Evolutionary conservation across 2,329 filamentous ascomycete species (phyloP).

Genomic region (Coleophoma cylindrospora): DNA sequence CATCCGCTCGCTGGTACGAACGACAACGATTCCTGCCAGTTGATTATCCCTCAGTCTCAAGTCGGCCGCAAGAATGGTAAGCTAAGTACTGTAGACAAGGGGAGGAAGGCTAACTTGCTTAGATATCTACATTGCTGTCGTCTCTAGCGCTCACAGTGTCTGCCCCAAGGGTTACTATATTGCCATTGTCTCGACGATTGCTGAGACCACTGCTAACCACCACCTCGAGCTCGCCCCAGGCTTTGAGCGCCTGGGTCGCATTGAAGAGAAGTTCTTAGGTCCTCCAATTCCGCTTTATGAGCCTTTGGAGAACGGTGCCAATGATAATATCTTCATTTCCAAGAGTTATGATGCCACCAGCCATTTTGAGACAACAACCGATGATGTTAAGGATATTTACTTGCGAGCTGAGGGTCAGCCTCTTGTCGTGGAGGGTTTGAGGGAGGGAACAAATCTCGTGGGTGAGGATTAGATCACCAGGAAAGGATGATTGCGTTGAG

Average conservation of each 20-base stretch:
- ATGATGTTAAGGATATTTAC: slow-evolving; percentile 95
- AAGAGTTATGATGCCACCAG: slow-evolving; percentile 98
- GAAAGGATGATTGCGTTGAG: too few relatives aligned
- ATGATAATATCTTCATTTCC: slow-evolving; percentile 93
- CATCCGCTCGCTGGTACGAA: slow-evolving; percentile 89
- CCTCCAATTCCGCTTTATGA: slow-evolving; percentile 91
- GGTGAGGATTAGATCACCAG: slow-evolving; percentile 51
- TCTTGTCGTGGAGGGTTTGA: slow-evolving; percentile 80
- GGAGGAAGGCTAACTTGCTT: slow-evolving; percentile 8
- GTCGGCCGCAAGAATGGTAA: slow-evolving; percentile 91
- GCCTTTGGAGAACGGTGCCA: slow-evolving; percentile 74
- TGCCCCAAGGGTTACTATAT: slow-evolving; percentile 99
- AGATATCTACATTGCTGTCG: slow-evolving; percentile 97
- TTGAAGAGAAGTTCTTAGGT: slow-evolving; percentile 96
- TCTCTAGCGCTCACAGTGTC: slow-evolving; percentile 94
- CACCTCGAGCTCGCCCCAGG: slow-evolving; percentile 92
- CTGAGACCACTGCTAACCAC: slow-evolving; percentile 87
- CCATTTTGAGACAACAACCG: slow-evolving; percentile 89
- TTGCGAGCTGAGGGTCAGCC: slow-evolving; percentile 76
- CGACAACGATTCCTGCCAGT: slow-evolving; percentile 82
- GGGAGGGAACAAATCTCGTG: slow-evolving; percentile 71
- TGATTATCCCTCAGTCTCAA: slow-evolving; percentile 97
- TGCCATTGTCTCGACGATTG: slow-evolving; percentile 96
- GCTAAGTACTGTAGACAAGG: not conserved
- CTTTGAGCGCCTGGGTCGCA: slow-evolving; percentile 84